Evolutionary conservation across 2,329 filamentous ascomycete species (phyloP).

Genomic region (Aspergillus vadensis): DNA sequence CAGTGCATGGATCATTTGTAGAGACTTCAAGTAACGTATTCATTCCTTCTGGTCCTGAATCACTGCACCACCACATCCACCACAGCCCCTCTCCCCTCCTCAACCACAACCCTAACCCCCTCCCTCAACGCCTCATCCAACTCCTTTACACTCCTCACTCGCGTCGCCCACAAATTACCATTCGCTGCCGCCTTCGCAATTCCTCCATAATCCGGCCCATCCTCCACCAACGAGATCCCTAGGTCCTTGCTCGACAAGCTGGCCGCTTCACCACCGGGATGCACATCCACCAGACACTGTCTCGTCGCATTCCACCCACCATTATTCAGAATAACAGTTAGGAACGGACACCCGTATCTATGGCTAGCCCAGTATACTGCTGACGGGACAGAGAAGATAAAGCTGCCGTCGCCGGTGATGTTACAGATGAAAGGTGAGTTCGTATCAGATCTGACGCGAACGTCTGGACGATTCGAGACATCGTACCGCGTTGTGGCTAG

Average conservation of each 20-base stretch:
- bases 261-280: conserved; percentile 21
- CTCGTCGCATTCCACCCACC: conserved; percentile 59
- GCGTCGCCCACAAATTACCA: conserved; percentile 23
- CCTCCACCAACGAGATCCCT: conserved; percentile 24
- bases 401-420: conserved; percentile 64
- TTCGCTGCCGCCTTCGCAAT: conserved; percentile 26
- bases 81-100: conserved; percentile 2
- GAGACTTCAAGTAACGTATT: too few relatives aligned
- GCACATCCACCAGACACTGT: conserved; percentile 24
- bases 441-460: background rate
- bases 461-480: conserved; percentile 1
- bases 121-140: conserved; percentile 20
- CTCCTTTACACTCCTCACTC: conserved; percentile 17
- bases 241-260: conserved; percentile 19
- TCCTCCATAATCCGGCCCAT: conserved; percentile 24
- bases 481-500: conserved; percentile 52
- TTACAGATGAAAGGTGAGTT: conserved; percentile 4
- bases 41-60: too few relatives aligned
- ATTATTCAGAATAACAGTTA: conserved; percentile 68
- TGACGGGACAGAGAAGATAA: conserved; percentile 64
- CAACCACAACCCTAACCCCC: conserved; percentile 13
- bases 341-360: conserved; percentile 63
- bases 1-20: too few relatives aligned
- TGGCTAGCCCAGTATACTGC: conserved; percentile 68
- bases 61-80: conserved; percentile 19